Conservation (phyloP, 139 green algal genomes). For the Chlamydomonas sphaeroides region DNA sequence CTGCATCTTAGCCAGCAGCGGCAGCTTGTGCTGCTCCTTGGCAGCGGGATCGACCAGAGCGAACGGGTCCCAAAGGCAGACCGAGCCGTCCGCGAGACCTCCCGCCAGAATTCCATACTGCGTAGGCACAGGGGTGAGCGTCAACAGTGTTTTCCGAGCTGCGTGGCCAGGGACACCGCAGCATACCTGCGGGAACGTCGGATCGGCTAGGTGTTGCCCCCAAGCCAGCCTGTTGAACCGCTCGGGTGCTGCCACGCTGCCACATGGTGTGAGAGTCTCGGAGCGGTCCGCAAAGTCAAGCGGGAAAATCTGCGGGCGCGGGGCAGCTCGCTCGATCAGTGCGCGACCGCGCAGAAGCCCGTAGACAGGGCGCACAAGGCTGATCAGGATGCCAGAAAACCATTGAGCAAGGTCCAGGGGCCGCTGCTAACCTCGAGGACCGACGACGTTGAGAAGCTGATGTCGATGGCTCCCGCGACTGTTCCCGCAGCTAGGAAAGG, state of each 20-base stretch:
- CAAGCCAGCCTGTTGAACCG: constrained; percentile 91
- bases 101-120: constrained; percentile 93
- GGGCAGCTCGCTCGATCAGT: too few relatives aligned
- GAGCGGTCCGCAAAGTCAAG: constrained; percentile 71
- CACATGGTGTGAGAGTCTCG: constrained; percentile 63
- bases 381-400: too few relatives aligned
- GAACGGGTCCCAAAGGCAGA: constrained; percentile 93
- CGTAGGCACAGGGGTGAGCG: too few relatives aligned
- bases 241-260: constrained; percentile 79
- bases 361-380: too few relatives aligned
- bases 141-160: too few relatives aligned
- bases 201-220: constrained; percentile 61
- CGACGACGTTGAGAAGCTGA: constrained; percentile 83
- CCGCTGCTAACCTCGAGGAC: constrained; percentile 74
- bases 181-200: constrained; percentile 32
- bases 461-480: constrained; percentile 91
- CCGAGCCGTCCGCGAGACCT: constrained; percentile 89
- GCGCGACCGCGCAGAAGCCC: too few relatives aligned
- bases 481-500: constrained; percentile 85
- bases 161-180: too few relatives aligned
- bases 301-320: constrained; percentile 72
- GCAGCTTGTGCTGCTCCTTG: constrained; percentile 48
- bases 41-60: constrained; percentile 68
- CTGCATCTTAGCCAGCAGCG: constrained; percentile 78
- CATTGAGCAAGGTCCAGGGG: neutral